Evolutionary conservation across 2,329 filamentous ascomycete genomes (phyloP), one percentile per base, ranked within the genome.

Genomic region (Trichoderma sp.): DNA sequence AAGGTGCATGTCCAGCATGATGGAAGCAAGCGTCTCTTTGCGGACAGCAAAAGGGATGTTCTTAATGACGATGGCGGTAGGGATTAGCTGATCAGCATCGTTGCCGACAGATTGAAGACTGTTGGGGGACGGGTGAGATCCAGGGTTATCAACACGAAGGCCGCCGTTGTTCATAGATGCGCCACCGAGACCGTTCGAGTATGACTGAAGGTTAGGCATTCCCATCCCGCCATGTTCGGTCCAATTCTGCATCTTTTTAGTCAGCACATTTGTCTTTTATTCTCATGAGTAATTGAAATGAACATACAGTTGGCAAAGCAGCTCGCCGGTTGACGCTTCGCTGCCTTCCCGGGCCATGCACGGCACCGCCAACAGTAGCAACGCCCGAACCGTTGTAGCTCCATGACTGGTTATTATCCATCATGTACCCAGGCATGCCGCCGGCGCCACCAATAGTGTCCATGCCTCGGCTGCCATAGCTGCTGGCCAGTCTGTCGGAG

Each of bases 41-140:
- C 97, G 95, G 71, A 98, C 94, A 32, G 97, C 96, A 81, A 99
- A 99, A 0, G 97, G 96, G 47, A 99, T 99, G 80, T 99, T 99
- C 85, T 99, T 99, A 83, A 99, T 98, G 72, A 99, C 96, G 77
- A 99, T 98, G 69, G 96, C 96, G 4, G 96, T 99, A 3, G 95
- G 95, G 72, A 99, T 99, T 73, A 99, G 89, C 83, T 98, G 95
- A 76, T 97, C 95, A 71, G 90, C 87, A 62, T 90, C 88, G 78
- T 77, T 84, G 72, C 78, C 82, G 76, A 74, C 83, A 71, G 78
- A 84, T 82, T 84, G 78, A 72, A 84, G 74, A 74, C 83, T 81
- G 58, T 76, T 76, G 17, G 82, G 82, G 12, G 82, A 82, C 63
- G 79, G 75, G 72, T 84, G 83, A 12, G 82, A 78, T 72, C 80